Base-by-base conservation (phyloP, 164 flowering plant genomes). In the Chloranthus sessilifolius region DNA sequence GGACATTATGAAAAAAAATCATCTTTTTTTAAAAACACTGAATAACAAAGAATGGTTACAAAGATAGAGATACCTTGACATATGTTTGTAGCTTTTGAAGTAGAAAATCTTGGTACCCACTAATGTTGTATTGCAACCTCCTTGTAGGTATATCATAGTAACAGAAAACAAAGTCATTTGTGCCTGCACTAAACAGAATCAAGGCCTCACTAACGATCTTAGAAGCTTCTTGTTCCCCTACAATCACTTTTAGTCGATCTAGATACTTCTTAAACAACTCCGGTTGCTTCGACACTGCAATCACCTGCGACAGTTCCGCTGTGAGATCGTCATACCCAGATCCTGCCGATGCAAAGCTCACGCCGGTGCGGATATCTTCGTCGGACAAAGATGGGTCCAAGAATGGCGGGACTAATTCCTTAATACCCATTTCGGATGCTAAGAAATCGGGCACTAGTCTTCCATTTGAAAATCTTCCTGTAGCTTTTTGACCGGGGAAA, bases 381-480 rank as follows among this genome's bases (percentile, higher is more conserved):
- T 62, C 55, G 0, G 72, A 34, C 0, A 82, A 38, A 7, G 4
- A 40, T 3, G 77, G 83, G 11, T 77, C 66, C 45, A 82, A 50
- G 55, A 60, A 79, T 0, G 89, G 72, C 2, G 89, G 95, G 16
- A 82, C 66, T 5, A 28, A 9, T 3, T 74, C 62, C 53, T 77
- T 81, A 63, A 82, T 58, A 1, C 76, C 76, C 0, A 76, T 5
- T 2, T 12, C 11, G 0, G 69, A 59, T 0, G 85, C 80, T 17
- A 81, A 3, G 5, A 78, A 43, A 41, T 82, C 95, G 0, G 80
- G 63, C 3, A 71, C 61, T 0, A 85, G 65, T 50, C 55, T 69
- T 6, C 83, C 95, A 22, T 80, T 58, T 0, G 83, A 75, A 39
- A 85, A 85, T 47, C 89, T 62, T 0, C 95, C 87, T 0, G 89